Percentiles rank a stretch among this genome's conserved stretches.
Evolutionary conservation across 257 asterid genomes (phyloP).

Genomic region (Fraxinus pennsylvanica): DNA sequence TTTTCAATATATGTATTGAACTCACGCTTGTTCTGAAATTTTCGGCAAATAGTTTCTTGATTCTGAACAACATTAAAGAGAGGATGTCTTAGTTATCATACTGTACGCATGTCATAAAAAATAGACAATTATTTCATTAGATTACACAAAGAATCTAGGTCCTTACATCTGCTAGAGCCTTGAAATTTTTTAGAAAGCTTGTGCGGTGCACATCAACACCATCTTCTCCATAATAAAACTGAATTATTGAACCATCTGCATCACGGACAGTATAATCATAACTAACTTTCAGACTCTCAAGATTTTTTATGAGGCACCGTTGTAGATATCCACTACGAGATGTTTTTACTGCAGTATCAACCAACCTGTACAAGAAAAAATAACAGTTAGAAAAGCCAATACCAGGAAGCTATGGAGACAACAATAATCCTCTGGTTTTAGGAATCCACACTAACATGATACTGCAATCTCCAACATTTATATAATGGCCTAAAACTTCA

Average conservation of each 20-base stretch:
- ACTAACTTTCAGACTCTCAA: conserved; percentile 86
- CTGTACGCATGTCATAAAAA: conserved; percentile 19
- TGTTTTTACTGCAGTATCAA: conserved; percentile 98
- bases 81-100: neutral
- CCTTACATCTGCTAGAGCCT: conserved; percentile 77
- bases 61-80: conserved; percentile 51
- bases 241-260: conserved; percentile 93
- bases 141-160: conserved; percentile 26
- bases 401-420: neutral
- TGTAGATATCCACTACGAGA: conserved; percentile 99
- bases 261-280: conserved; percentile 96
- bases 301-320: conserved; percentile 84
- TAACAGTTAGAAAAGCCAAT: conserved; percentile 22
- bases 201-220: conserved; percentile 90
- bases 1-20: conserved; percentile 61
- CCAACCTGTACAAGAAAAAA: conserved; percentile 57
- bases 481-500: neutral
- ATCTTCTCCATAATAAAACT: conserved; percentile 93
- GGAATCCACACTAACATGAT: neutral
- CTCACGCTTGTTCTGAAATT: conserved; percentile 45
- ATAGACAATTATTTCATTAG: conserved; percentile 5
- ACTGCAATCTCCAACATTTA: neutral
- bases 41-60: conserved; percentile 63
- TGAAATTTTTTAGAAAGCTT: conserved; percentile 79
- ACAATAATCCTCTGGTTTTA: conserved; percentile 12